Conservation (phyloP, 768 basidiomycete genomes). For the Serendipita vermifera region DNA sequence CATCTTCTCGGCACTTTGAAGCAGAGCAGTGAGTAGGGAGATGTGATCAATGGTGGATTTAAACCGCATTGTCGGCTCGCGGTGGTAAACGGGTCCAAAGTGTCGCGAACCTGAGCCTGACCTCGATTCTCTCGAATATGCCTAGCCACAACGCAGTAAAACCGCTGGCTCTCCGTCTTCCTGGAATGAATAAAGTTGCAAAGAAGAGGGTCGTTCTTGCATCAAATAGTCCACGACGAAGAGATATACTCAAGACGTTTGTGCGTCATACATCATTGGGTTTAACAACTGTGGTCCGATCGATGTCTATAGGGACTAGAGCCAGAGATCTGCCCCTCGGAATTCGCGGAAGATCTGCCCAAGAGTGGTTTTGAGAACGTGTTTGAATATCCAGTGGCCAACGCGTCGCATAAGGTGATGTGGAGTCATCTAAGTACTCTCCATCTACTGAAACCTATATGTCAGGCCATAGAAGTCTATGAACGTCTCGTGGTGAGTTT, state of each 20-base stretch:
- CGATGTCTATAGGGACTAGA: constrained; percentile 36
- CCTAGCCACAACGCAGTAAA: constrained; percentile 17
- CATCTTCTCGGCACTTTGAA: constrained; percentile 9
- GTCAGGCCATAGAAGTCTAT: constrained; percentile 68
- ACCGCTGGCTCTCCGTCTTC: constrained; percentile 21
- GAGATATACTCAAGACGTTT: constrained; percentile 65
- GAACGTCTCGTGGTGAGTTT: constrained; percentile 55
- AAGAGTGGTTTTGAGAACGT: constrained; percentile 53
- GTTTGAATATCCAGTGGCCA: constrained; percentile 64
- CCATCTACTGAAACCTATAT: background rate
- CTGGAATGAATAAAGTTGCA: constrained; percentile 42
- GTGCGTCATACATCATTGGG: constrained; percentile 33
- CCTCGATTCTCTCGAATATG: background rate
- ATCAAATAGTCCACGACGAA: constrained; percentile 73
- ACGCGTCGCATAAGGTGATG: constrained; percentile 49
- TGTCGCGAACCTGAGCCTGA: background rate
- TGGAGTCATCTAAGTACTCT: background rate
- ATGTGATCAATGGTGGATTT: background rate
- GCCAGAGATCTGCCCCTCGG: constrained; percentile 61
- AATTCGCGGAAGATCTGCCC: constrained; percentile 67
- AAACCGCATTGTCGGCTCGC: background rate
- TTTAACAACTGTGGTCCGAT: background rate
- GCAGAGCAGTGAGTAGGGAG: background rate
- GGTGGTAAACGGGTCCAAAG: background rate
- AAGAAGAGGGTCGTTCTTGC: constrained; percentile 75